Evolutionary conservation across 495 filamentous ascomycete species (phyloP), one percentile per base, ranked within the genome.

Genomic region (Penicillium subrubescens): DNA sequence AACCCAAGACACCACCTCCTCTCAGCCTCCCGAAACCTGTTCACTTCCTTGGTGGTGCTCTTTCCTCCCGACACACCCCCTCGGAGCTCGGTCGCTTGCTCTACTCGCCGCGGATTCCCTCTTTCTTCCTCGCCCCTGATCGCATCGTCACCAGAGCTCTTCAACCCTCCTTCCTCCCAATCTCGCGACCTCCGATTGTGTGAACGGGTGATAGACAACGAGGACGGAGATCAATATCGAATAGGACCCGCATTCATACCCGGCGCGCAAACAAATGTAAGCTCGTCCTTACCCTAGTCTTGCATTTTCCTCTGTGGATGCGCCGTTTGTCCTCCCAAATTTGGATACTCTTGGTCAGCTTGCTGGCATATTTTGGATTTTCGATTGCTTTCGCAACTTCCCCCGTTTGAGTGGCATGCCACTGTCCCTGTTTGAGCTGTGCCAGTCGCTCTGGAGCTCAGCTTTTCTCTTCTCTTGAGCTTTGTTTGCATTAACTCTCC

Each of bases 221-320:
- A 27, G 55, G 35, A 57, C 21, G 0, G 37, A 44, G 19, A 56
- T 34, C 29, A 56, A 15, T 6, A 37, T n/a, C 2, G n/a, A 23
- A 29, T n/a, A 58, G 55, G 37, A 41, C 37, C 14, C 37, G 55
- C 55, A 25, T 58, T 58, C 37, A 41, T 27, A 41, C 23, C 43
- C 39, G 15, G 48, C 23, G 62, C 67, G 58, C 64, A 69, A 66
- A 66, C 63, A 17, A 69, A 64, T 63, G 64, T 67, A 67, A 69
- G 67, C 58, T 62, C 23, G 25, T n/a, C 43, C 54, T 51, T 43
- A 51, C 37, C 55, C 46, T 52, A 43, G 23, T 17, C 21, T 5
- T 46, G 43, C 44, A 19, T 21, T 23, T 48, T 48, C 12, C 12
- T 12, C 6, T 5, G 44, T 12, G 44, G 19, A 48, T 48, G 44